A percentile compares a stretch with the other conserved stretches of the same genome.
Conservation (phyloP, 2,329 filamentous ascomycete genomes). For the Apiospora pterosperma region DNA sequence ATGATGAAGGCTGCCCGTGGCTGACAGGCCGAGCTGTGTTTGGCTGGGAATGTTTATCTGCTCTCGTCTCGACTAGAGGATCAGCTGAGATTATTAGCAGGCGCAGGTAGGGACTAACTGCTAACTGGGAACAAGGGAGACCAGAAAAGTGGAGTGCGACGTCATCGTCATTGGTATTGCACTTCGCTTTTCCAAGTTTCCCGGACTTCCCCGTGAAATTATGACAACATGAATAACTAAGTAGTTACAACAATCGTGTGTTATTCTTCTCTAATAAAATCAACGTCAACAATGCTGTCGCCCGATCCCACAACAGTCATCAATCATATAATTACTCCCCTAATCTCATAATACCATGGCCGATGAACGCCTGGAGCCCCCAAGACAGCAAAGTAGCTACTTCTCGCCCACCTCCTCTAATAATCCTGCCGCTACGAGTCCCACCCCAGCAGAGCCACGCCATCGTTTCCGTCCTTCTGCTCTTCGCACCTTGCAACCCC, state of each 20-base stretch:
- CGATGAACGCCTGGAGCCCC: not conserved
- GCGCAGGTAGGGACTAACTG: not conserved
- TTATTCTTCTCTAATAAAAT: not conserved
- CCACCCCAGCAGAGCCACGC: not conserved
- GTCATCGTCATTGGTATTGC: not conserved
- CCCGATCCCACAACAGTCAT: not conserved
- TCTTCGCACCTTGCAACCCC: not conserved
- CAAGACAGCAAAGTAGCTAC: not conserved
- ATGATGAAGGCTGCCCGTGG: too few species aligned
- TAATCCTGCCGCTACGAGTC: not conserved
- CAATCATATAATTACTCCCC: not conserved
- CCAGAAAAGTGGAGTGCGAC: not conserved
- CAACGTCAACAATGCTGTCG: not conserved
- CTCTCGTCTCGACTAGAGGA: not conserved
- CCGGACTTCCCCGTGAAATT: not conserved
- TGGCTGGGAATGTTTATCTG: not conserved
- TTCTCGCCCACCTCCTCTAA: not conserved
- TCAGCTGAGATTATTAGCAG: not conserved
- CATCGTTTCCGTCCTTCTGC: constrained; percentile 1
- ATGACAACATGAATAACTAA: not conserved
- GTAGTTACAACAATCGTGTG: not conserved
- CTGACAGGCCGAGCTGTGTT: not conserved
- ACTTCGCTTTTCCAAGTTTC: not conserved
- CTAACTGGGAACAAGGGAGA: not conserved
- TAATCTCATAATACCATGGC: not conserved